Evolutionary conservation across 352 stramenopile species (phyloP).

Genomic region (Pythium dissotocum): DNA sequence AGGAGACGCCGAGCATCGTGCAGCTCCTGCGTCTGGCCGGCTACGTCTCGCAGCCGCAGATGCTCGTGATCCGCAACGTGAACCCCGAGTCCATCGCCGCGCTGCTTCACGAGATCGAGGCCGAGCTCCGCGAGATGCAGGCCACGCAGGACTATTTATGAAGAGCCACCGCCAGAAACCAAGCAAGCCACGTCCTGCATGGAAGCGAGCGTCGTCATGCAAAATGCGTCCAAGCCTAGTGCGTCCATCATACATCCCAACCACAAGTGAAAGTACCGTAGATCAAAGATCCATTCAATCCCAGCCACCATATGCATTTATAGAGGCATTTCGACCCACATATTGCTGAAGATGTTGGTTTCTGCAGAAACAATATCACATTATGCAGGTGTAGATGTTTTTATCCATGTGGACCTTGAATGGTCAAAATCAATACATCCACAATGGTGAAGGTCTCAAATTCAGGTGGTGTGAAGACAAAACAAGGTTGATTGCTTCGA

Average conservation of each 20-base stretch:
- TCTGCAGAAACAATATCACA: too few relatives aligned
- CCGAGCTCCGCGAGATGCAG: conserved; percentile 32
- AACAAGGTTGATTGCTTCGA: conserved; percentile 6
- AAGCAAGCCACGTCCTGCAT: not conserved
- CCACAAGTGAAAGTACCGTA: too few relatives aligned
- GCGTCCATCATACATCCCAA: not conserved
- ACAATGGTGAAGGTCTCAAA: not conserved
- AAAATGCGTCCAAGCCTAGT: not conserved
- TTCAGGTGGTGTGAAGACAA: not conserved
- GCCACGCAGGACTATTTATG: conserved; percentile 36
- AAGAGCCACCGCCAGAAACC: conserved; percentile 2
- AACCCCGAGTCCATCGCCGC: conserved; percentile 64
- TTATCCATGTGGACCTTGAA: not conserved
- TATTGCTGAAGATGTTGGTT: too few relatives aligned
- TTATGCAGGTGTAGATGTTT: too few relatives aligned
- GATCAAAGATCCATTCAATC: not conserved
- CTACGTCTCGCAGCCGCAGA: conserved; percentile 70
- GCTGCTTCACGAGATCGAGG: conserved; percentile 54
- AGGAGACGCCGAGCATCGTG: conserved; percentile 74
- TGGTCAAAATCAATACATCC: not conserved
- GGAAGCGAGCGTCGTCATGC: too few relatives aligned
- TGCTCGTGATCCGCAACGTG: conserved; percentile 73
- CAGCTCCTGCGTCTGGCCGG: conserved; percentile 74
- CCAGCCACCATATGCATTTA: not conserved
- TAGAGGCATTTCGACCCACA: not conserved